These are phyloP conservation scores for Aspergillus ochraceoroseus DNA, from an alignment of 2,329 filamentous ascomycete species.

Conservation along the genomic window DNA sequence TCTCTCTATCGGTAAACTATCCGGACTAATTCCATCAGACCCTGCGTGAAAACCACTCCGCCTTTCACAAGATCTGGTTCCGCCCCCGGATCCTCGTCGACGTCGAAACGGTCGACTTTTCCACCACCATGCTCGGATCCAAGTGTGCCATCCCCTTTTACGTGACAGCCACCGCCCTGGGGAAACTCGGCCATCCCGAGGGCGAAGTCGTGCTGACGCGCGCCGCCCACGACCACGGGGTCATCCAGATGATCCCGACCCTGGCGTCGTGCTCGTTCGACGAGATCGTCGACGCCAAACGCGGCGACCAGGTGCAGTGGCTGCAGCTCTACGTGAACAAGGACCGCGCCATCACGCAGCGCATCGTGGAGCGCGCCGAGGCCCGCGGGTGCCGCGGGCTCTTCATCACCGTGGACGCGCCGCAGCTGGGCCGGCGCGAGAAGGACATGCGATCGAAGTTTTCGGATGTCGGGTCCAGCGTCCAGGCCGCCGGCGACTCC, in stretches of 20 bases:
- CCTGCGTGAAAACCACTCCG: constrained; percentile 88
- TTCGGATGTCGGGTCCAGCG: constrained; percentile 72
- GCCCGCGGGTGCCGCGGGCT: constrained; percentile 85
- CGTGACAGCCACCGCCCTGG: constrained; percentile 90
- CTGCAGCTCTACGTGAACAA: constrained; percentile 97
- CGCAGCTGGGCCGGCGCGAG: constrained; percentile 87
- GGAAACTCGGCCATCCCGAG: constrained; percentile 89
- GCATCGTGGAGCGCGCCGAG: constrained; percentile 89
- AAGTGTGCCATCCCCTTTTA: constrained; percentile 87
- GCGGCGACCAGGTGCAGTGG: constrained; percentile 85
- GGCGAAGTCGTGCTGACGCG: constrained; percentile 88
- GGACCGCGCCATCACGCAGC: constrained; percentile 81
- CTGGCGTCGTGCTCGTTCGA: constrained; percentile 96
- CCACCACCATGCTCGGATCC: constrained; percentile 88
- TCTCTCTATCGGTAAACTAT: background rate
- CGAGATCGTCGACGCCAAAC: constrained; percentile 83
- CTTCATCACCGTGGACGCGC: constrained; percentile 97
- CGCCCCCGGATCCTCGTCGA: constrained; percentile 82
- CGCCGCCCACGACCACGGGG: constrained; percentile 76
- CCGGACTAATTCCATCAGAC: constrained; percentile 56
- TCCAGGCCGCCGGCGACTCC: constrained; percentile 63
- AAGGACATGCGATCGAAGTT: constrained; percentile 98
- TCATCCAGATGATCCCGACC: constrained; percentile 98
- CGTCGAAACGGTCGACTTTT: constrained; percentile 79
- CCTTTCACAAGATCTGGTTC: constrained; percentile 98